Base-by-base conservation (phyloP, 1,284 basidiomycete genomes). In the Sanghuangporus weigelae region DNA sequence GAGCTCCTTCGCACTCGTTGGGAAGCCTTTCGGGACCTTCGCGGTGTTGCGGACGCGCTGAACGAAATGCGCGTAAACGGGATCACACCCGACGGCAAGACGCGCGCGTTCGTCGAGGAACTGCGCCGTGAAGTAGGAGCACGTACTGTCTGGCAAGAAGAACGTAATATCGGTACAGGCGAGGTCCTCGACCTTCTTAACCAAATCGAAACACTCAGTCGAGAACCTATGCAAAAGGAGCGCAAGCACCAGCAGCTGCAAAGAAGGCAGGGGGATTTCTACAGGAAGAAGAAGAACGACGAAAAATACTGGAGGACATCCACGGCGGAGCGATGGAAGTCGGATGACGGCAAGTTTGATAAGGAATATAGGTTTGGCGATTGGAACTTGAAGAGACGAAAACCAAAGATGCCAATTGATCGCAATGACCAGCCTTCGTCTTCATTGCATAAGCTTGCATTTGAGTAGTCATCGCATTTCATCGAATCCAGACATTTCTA, bases 61-160 rank as follows among this genome's bases (percentile, higher is more conserved):
- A 81, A 85, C 64, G 94, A 96, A 75, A 96, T 96, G 94, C 74
- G 78, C 23, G 80, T 84, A 42, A 92, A 93, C 68, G 91, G 87
- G 6, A 84, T 96, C 11, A 79, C 78, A 51, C 77, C 84, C 57
- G 87, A 95, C 70, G 73, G 71, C 12, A 77, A 75, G 44, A 94
- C 92, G 5, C 78, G 81, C 14, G 74, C 75, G 38, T 71, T 92
- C 19, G 80, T 86, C n/a, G 87, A 88, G 64, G 77, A 69, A n/a
- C 77, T 93, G 36, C 80, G 90, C n/a, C 76, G 82, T 53, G 83
- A 89, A 64, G 81, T 89, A 14, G 84, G 84, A 23, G 76, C 78
- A 68, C 75, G 79, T 56, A 81, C 79, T 65, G 61, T 81, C 21
- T 82, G 80, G 78, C 73, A 78, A 19, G 82, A 84, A 63, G 81